phyloP scores from a whole-genome alignment of 2,329 filamentous ascomycete species.

The Penicillium paneum region DNA sequence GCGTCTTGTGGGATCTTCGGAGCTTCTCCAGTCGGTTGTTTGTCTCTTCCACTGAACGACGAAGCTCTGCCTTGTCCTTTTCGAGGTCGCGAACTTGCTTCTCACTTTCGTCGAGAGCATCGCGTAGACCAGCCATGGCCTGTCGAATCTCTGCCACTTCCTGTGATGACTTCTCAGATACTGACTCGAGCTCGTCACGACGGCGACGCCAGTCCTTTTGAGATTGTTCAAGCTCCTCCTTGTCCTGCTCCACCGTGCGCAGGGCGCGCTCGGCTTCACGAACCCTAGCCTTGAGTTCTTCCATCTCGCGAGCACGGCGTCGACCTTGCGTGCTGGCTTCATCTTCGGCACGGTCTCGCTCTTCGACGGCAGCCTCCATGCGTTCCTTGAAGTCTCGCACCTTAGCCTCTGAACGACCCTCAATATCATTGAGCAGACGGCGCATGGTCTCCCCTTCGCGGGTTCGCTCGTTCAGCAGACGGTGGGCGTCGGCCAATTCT shows the following conservation, averaged over 20 bases:
- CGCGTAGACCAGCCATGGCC: slow-evolving; percentile 73
- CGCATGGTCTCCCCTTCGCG: slow-evolving; percentile 95
- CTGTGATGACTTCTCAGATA: slow-evolving; percentile 64
- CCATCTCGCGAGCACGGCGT: slow-evolving; percentile 74
- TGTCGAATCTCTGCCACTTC: slow-evolving; percentile 73
- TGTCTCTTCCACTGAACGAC: slow-evolving; percentile 73
- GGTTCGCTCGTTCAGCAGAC: slow-evolving; percentile 79
- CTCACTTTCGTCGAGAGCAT: slow-evolving; percentile 83
- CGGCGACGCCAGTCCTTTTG: slow-evolving; percentile 72
- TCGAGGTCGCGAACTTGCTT: slow-evolving; percentile 78
- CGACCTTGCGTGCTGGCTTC: slow-evolving; percentile 76
- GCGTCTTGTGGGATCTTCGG: slow-evolving; percentile 62
- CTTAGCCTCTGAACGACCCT: slow-evolving; percentile 74
- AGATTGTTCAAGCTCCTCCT: slow-evolving; percentile 70
- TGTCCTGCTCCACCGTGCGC: slow-evolving; percentile 68
- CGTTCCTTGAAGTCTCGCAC: slow-evolving; percentile 84
- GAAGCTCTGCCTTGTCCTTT: slow-evolving; percentile 73
- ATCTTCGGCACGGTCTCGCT: slow-evolving; percentile 88
- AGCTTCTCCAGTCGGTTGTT: slow-evolving; percentile 75
- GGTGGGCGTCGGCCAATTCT: slow-evolving; percentile 83
- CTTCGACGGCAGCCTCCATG: slow-evolving; percentile 87
- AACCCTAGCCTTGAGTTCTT: slow-evolving; percentile 75
- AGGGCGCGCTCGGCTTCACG: slow-evolving; percentile 78
- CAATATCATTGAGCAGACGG: slow-evolving; percentile 78
- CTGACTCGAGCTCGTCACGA: slow-evolving; percentile 71